Evolutionary conservation across 163 green algal species (phyloP), one percentile per base, ranked within the genome.

Genomic region (Scenedesmus sp.): DNA sequence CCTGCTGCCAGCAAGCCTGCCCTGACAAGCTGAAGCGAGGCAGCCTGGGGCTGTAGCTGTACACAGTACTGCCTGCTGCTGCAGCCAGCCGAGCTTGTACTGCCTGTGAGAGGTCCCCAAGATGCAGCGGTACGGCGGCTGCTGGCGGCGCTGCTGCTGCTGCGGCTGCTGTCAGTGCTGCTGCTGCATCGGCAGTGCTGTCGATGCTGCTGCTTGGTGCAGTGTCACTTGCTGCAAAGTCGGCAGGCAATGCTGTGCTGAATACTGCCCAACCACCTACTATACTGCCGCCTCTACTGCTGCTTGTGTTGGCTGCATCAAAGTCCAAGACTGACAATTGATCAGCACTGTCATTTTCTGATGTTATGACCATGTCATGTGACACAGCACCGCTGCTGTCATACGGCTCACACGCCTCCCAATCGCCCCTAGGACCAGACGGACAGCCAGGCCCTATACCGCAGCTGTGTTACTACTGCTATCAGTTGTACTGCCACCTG

Each of bases 371-470:
- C 37, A 0, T 18, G 30, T 76, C 30, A 86, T 86, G 5, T 73
- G 40, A 59, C 12, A n/a, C 4, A 49, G 49, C 12, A 10, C 33
- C 59, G 35, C 35, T 87, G 33, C 53, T 59, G 82, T 61, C 65
- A 76, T 76, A 76, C 59, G 82, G 51, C 51, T 87, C 61, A 40
- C 81, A 86, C 37, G 81, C 35, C 46, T 86, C 81, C 81, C 81
- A 86, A 7, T 86, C 81, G 16, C 81, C 81, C 24, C 81, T 86
- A 22, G 81, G 81, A 46, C 81, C 81, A 72, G 81, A 73, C 3
- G 40, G 81, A 13, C 81, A 86, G 9, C 81, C 65, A 20, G 65
- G 65, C 30, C 65, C 65, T n/a, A 76, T 30, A 0, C 30, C 65
- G 65, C 49, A 44, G n/a, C 9, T n/a, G 46, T 72, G n/a, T 40